phyloP scores from a whole-genome alignment of 305 asterid genomes.

The Stenogyne calaminthoides region DNA sequence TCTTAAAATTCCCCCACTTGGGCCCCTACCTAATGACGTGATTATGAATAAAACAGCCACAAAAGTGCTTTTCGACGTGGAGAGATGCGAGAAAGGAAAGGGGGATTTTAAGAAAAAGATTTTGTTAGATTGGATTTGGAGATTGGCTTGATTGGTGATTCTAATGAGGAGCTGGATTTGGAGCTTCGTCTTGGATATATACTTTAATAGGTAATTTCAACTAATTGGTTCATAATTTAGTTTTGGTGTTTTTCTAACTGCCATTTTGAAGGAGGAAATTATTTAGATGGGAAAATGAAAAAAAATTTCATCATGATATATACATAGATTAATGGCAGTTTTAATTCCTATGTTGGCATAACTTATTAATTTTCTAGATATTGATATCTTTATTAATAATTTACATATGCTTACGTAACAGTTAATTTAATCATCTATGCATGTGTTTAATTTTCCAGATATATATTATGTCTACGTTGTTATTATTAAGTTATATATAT shows the following conservation, averaged over 20 bases:
- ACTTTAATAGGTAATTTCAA: slow-evolving; percentile 16
- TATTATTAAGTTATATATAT: not conserved
- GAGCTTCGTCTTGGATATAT: slow-evolving; percentile 87
- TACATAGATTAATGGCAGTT: not conserved
- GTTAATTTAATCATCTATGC: not conserved
- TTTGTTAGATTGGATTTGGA: slow-evolving; percentile 65
- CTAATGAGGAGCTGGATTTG: slow-evolving; percentile 69
- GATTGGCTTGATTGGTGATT: slow-evolving; percentile 49
- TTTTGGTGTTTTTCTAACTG: not conserved
- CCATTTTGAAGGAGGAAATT: not conserved
- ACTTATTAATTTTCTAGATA: not conserved
- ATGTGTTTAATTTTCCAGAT: not conserved
- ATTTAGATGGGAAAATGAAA: not conserved
- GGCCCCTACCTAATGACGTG: slow-evolving; percentile 24
- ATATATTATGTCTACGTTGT: not conserved
- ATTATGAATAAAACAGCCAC: slow-evolving; percentile 33
- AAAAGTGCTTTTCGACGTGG: slow-evolving; percentile 37
- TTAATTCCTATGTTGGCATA: not conserved
- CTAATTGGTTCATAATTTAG: not conserved
- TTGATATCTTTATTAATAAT: not conserved
- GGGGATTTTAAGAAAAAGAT: slow-evolving; percentile 31
- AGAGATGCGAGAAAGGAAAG: slow-evolving; percentile 32
- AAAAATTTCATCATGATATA: not conserved
- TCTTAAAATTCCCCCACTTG: slow-evolving; percentile 34
- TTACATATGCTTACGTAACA: not conserved